Base-by-base conservation (phyloP, 495 filamentous ascomycete species). In the Penicillium verhagenii region DNA sequence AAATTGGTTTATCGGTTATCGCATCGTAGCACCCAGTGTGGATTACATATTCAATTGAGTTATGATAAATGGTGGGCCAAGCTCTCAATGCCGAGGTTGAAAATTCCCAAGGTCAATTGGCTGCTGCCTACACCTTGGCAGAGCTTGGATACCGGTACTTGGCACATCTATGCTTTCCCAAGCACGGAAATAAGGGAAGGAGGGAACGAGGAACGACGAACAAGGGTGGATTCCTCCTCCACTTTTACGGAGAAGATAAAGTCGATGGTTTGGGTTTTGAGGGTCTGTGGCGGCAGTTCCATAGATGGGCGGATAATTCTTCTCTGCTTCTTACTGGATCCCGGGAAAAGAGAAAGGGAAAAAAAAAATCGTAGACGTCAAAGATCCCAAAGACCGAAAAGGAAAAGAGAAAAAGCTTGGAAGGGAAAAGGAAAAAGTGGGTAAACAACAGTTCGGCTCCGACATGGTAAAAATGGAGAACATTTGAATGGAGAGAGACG, bases 61-160 rank as follows among this genome's bases (percentile, higher is more conserved):
- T 43, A 39, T 18, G n/a, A n/a, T n/a, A n/a, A n/a, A n/a, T n/a
- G n/a, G n/a, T n/a, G 37, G 20, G 19, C 11, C 10, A 14, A 25
- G 23, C 42, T 45, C 23, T 45, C 42, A 43, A 39, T 23, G 39
- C 42, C 42, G 42, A 45, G 42, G 42, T 45, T 45, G 23, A 42
- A 16, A 16, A 35, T 35, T 35, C 2, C 1, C 13, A 35, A 5
- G 10, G 14, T 25, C 42, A 45, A 25, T 45, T 45, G 23, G 23
- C 23, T 45, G 42, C 23, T 45, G 42, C 42, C 42, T 45, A 21
- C n/a, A 21, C 8, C 42, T 44, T 44, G 42, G 42, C 42, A 5
- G 42, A 25, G 21, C 42, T 45, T 26, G 42, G 21, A 21, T 23
- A 43, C 39, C 11, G 19, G 19, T 23, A 23, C 39, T 43, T 43